Base-by-base conservation (phyloP, 2,329 filamentous ascomycete species). In the Aspergillus jensenii region DNA sequence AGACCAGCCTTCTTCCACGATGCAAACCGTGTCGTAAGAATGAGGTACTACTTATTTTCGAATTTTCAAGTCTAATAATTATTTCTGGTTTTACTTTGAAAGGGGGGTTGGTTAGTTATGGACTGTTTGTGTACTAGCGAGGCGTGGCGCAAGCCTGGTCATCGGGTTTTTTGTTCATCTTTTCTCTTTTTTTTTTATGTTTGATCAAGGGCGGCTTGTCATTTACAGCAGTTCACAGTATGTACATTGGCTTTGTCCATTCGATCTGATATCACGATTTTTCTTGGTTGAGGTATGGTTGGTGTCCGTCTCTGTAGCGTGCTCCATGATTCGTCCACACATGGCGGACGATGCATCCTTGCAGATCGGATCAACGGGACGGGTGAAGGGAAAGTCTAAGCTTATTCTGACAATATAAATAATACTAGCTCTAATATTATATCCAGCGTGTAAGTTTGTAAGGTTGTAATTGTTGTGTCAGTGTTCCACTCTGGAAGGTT, bases 11-110 rank as follows among this genome's bases (percentile, higher is more conserved):
- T 61, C 65, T 35, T 59, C 64, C 1, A 64, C 67, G 21, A 69
- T 74, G 43, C 70, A 71, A 58, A 66, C 66, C 7, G 72, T 74
- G 4, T 74, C 71, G 9, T 74, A 56, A 69, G 33, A 6, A 37
- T 37, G 15, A n/a, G 35, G 9, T 31, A n/a, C 15, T 37, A 5
- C 14, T 15, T 37, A 11, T 31, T 31, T 31, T 11, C 9, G 15
- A 37, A 37, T 37, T 47, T 39, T 39, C 39, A 31, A 6, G 17
- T 45, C 35, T 37, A 37, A 37, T 21, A 17, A 31, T 31, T 31
- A 8, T 54, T 33, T 37, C 11, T 44, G 31, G 27, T 52, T 51
- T 51, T 27, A 40, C 21, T 49, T 50, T 40, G 25, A 27, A 11
- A 49, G 40, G 49, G 52, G 47, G 52, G 44, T 53, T 44, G 61